These are phyloP conservation scores for Trametes maxima DNA, from an alignment of 768 basidiomycete species.

Conservation along the genomic window DNA sequence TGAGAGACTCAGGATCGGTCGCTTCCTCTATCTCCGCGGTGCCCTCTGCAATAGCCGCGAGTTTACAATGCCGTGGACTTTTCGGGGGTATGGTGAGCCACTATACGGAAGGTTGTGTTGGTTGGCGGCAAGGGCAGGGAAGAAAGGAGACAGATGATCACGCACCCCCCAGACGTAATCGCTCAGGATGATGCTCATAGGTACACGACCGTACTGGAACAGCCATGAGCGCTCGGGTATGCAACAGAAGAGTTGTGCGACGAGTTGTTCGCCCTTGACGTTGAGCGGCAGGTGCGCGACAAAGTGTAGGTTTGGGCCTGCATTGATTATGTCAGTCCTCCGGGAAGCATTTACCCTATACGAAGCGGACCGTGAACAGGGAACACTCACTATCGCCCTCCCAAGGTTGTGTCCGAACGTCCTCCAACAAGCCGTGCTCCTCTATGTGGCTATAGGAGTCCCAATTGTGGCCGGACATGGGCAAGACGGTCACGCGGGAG, in stretches of 20 bases:
- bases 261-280: constrained; percentile 79
- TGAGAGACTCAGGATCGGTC: constrained; percentile 42
- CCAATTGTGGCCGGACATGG: constrained; percentile 56
- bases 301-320: constrained; percentile 74
- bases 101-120: constrained; percentile 34
- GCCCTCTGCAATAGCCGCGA: constrained; percentile 74
- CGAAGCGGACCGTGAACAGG: not conserved
- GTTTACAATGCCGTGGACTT: constrained; percentile 64
- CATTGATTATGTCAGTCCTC: not conserved
- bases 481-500: constrained; percentile 47
- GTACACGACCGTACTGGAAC: constrained; percentile 82
- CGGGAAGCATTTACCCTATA: not conserved
- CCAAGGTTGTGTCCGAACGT: constrained; percentile 39
- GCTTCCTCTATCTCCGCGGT: constrained; percentile 46
- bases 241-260: constrained; percentile 76
- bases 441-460: constrained; percentile 58
- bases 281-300: constrained; percentile 72
- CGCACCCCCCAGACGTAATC: constrained; percentile 72
- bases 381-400: constrained; percentile 24
- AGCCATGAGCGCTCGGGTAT: constrained; percentile 85
- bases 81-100: constrained; percentile 45
- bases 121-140: not conserved
- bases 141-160: constrained; percentile 8
- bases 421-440: constrained; percentile 52
- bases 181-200: constrained; percentile 72